Base-by-base conservation (phyloP, 75 land plant species). In the Cunninghamia lanceolata region DNA sequence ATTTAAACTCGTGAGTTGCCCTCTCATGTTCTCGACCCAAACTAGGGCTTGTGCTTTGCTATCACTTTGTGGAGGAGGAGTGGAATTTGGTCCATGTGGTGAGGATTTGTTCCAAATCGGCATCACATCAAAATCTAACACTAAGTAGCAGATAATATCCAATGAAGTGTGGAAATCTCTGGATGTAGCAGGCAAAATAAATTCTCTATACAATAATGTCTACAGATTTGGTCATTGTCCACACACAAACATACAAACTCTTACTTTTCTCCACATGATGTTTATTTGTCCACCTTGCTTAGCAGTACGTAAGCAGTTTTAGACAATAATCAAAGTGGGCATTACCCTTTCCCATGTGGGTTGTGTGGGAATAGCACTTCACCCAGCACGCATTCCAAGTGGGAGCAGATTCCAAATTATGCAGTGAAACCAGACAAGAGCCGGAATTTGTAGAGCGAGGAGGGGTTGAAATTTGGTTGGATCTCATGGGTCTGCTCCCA, bases 321-420 rank as follows among this genome's bases (percentile, higher is more conserved):
- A n/a, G 74, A 70, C 74, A 70, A 70, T 70, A 70, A 73, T 34
- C 13, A 9, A 34, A 73, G 34, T 16, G 35, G 4, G 34, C 13
- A 73, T 73, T 50, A 13, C 16, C 16, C 13, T 13, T 73, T 34
- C 36, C 36, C 36, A 73, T 34, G 75, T 73, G 75, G 75, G 36
- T 32, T 73, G 75, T 32, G 16, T 21, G n/a, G 63, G 11, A 70
- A 70, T 70, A n/a, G 28, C 74, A 73, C 4, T 9, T 10, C 14
- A 73, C 68, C 14, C 15, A 73, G 28, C 75, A 73, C 75, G 75
- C 75, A 73, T 73, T 73, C 75, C 75, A 73, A 73, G 35, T 28
- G 74, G 9, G 11, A 4, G 6, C 75, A 73, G 11, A 32, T 32
- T 32, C 14, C 75, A 32, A 34, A 32, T 11, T 34, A 3, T 73